A percentile compares a stretch with the other conserved stretches of the same genome.
Evolutionary conservation across 345 rosid genomes (phyloP).

Genomic region (Pistacia vera): DNA sequence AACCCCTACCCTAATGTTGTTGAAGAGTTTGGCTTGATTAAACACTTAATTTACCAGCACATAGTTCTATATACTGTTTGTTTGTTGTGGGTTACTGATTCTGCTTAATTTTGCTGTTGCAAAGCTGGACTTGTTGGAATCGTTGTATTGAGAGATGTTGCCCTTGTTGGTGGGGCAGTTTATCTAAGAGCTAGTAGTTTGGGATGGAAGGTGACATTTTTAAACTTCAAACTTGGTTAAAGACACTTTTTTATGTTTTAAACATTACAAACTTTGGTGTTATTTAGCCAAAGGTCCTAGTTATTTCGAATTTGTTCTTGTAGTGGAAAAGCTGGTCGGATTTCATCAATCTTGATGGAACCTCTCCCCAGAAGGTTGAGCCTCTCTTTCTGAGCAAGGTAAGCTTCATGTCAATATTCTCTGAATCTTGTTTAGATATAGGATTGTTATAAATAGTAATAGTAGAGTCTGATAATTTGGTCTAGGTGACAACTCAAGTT

Average conservation of each 20-base stretch:
- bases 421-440: background rate
- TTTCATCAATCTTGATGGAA: constrained; percentile 81
- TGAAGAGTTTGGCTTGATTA: background rate
- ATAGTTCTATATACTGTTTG: background rate
- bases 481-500: background rate
- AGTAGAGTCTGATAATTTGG: background rate
- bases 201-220: constrained; percentile 67
- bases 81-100: background rate
- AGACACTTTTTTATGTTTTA: background rate
- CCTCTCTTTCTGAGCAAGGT: constrained; percentile 97
- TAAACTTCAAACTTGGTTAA: constrained; percentile 9
- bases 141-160: constrained; percentile 70
- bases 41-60: background rate
- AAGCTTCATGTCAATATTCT: background rate
- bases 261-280: background rate
- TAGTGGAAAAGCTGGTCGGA: constrained; percentile 81
- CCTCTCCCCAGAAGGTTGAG: constrained; percentile 69
- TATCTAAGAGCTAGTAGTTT: constrained; percentile 73
- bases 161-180: constrained; percentile 79
- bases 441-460: background rate
- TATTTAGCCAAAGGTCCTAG: background rate
- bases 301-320: constrained; percentile 23
- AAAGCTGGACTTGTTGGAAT: constrained; percentile 88
- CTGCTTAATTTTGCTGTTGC: constrained; percentile 17
- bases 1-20: background rate